Base-by-base conservation (phyloP, 257 asterid species). In the Solanum arcanum region DNA sequence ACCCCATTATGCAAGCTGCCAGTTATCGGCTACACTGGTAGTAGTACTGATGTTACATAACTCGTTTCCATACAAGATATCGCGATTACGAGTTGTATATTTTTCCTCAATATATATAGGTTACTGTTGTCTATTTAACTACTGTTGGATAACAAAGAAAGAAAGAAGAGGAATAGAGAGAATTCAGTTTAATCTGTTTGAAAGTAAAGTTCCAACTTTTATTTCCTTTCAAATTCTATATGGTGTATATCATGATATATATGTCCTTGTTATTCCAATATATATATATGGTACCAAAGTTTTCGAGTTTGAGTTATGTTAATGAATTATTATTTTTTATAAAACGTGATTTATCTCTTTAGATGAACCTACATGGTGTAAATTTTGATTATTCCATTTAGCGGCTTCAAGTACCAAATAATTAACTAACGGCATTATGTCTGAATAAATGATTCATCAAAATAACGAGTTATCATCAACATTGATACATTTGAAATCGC, bases 11-110 rank as follows among this genome's bases (percentile, higher is more conserved):
- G 98, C 98, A 90, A 88, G 97, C 98, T 74, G 94, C 98, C 12
- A 96, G 99, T 91, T 93, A 70, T 87, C 89, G 96, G 59, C 99
- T 97, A 70, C 99, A 94, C 83, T 97, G 99, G 99, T 96, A 94
- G 91, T 86, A 78, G 11, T 66, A n/a, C 46, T 49, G 1, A 18
- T 49, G 69, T 81, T 0, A 31, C 66, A 46, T 15, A 78, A 9
- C 69, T 81, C 46, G 14, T 29, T 49, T 29, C 46, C 12, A 81
- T 29, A 81, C 1, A 81, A 81, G 29, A 81, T 18, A 49, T 49
- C 12, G 46, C 12, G 46, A 81, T 0, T 1, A 21, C 85, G 13
- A 80, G 85, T 80, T 47, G 85, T 47, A 47, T 29, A 80, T 47
- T 47, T 47, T 80, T 46, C 1, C 3, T 0, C 42, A 80, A 29